Evolutionary conservation across 2,329 filamentous ascomycete species (phyloP), one percentile per base, ranked within the genome.

Genomic region (Aphanocladium album): DNA sequence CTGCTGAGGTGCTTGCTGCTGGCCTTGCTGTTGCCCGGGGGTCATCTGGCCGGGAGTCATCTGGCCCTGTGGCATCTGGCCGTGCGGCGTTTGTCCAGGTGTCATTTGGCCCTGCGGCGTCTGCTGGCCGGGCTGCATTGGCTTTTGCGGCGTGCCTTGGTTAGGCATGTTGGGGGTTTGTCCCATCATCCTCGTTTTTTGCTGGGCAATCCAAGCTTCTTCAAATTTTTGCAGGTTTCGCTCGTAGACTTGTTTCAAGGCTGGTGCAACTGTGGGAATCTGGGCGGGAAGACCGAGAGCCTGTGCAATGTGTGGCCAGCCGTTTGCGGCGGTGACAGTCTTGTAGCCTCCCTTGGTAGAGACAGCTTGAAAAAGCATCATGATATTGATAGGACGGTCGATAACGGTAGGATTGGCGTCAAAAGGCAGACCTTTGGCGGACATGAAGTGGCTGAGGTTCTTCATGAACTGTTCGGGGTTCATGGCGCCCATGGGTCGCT

Each of bases 171-270:
- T 64, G 73, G 76, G 65, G 76, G 81, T 77, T 63, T 85, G 81
- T 57, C 80, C 76, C 70, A 82, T 79, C 66, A 80, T 79, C 47
- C 79, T 77, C 27, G 77, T 79, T 64, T 79, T 79, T 63, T 85
- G 84, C 66, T 83, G 82, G 37, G 80, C 77, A 39, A 82, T 70
- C 77, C 83, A 89, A 2, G 82, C 83, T 62, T 87, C 84, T 71
- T 97, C 93, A 65, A 96, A 97, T 35, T 87, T 83, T 27, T 83
- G 76, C 6, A 97, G 76, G 65, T 93, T 92, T 39, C 84, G 81
- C 67, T 92, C 88, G 72, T 95, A 96, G 7, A 90, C 81, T 30
- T 82, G 80, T 67, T 87, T 85, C 66, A 97, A 73, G 66, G 95
- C 87, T 61, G 84, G 82, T 2, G 85, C 80, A 0, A 90, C 91